Evolutionary conservation across 202 grass and related monocot genomes (phyloP).

Genomic region (Hordeum pubiflorum): DNA sequence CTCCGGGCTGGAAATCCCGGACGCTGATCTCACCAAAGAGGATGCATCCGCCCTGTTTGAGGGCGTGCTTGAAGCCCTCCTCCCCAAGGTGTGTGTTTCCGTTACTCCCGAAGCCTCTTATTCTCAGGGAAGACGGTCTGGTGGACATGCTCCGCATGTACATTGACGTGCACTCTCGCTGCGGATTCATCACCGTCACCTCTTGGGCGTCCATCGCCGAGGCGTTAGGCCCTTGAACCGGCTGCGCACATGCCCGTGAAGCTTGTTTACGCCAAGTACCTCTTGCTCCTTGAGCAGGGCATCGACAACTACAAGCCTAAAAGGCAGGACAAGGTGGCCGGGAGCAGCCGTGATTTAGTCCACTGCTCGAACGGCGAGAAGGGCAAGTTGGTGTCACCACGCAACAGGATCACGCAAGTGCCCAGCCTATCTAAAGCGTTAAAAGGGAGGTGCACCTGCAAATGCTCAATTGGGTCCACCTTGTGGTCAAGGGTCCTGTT

Average conservation of each 20-base stretch:
- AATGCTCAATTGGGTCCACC: conserved; percentile 30
- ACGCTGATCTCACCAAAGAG: not conserved
- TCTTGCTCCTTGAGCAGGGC: conserved; percentile 24
- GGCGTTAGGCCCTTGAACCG: conserved; percentile 23
- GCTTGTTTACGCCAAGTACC: conserved; percentile 38
- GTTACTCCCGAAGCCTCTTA: not conserved
- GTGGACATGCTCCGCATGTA: conserved; percentile 38
- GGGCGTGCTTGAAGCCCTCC: conserved; percentile 17
- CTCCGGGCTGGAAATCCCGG: not conserved
- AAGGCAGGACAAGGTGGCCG: not conserved
- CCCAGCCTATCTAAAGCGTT: conserved; percentile 23
- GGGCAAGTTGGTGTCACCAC: not conserved
- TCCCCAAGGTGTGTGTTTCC: not conserved
- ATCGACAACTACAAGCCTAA: not conserved
- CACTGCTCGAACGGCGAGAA: not conserved
- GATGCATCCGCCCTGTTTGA: conserved; percentile 11
- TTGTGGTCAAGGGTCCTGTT: conserved; percentile 26
- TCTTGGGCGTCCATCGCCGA: conserved; percentile 29
- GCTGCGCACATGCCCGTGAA: not conserved
- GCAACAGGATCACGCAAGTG: not conserved
- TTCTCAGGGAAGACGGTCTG: conserved; percentile 7
- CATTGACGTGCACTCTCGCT: conserved; percentile 7
- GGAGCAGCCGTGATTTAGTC: not conserved
- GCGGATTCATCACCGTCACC: conserved; percentile 26
- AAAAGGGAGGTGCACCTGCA: conserved; percentile 15